phyloP scores from a whole-genome alignment of 148 eudicot genomes.

The Cornus controversa region DNA sequence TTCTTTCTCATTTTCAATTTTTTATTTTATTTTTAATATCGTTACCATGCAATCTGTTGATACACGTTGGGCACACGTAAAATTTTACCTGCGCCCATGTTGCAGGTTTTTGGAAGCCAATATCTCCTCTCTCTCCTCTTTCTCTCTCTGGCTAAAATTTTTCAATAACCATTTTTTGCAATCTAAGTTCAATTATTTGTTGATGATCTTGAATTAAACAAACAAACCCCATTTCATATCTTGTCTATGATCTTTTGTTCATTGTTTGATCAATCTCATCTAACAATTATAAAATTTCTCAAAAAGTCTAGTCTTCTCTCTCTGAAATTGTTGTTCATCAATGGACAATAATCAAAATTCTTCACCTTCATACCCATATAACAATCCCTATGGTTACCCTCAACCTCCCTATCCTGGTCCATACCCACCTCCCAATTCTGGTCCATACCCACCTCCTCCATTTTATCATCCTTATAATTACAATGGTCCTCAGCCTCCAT shows the following conservation, averaged over 20 bases:
- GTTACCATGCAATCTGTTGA: no score
- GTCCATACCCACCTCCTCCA: conserved; percentile 29
- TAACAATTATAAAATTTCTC: no score
- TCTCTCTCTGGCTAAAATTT: neutral
- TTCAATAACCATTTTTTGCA: neutral
- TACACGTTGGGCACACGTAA: no score
- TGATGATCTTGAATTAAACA: neutral
- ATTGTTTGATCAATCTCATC: no score
- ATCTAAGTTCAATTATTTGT: neutral
- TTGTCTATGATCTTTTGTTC: neutral
- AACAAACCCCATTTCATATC: neutral
- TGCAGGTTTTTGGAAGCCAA: no score
- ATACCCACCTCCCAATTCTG: conserved; percentile 28
- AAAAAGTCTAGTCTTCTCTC: neutral
- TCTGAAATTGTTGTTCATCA: neutral
- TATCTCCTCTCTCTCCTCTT: neutral
- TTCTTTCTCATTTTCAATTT: no score
- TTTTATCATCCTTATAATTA: conserved; percentile 24
- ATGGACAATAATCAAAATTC: conserved; percentile 46
- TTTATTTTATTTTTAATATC: no score
- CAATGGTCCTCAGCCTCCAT: conserved; percentile 5
- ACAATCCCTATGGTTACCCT: conserved; percentile 34
- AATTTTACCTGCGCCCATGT: no score
- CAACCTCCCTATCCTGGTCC: conserved; percentile 20
- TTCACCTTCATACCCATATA: conserved; percentile 36